Evolutionary conservation across 2,329 filamentous ascomycete species (phyloP).

Genomic region (Cordyceps fumosorosea): DNA sequence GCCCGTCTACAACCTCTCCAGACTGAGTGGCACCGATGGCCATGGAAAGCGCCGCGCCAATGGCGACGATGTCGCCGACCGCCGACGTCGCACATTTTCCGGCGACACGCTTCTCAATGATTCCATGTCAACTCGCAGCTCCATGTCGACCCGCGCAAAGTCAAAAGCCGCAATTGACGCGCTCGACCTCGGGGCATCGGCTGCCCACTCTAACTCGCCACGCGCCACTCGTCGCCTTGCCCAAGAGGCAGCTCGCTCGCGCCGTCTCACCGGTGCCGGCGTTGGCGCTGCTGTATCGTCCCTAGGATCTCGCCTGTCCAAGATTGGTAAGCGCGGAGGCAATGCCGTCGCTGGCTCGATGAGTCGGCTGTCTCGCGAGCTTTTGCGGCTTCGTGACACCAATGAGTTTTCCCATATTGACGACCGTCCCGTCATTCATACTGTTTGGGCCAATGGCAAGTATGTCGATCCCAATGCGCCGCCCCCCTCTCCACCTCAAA

Average conservation of each 20-base stretch:
- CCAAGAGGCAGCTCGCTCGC: constrained; percentile 24
- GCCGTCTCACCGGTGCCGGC: constrained; percentile 28
- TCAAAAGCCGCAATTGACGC: constrained; percentile 37
- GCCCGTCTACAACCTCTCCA: constrained; percentile 60
- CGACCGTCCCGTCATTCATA: constrained; percentile 48
- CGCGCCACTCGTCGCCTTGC: constrained; percentile 26
- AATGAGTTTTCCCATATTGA: constrained; percentile 57
- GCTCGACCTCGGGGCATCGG: constrained; percentile 38
- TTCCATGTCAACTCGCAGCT: constrained; percentile 17
- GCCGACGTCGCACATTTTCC: constrained; percentile 40
- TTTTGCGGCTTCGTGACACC: constrained; percentile 54
- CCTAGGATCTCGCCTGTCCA: constrained; percentile 41
- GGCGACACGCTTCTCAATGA: constrained; percentile 30
- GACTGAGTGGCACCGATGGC: constrained; percentile 54
- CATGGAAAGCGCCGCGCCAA: constrained; percentile 52
- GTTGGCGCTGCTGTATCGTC: constrained; percentile 37
- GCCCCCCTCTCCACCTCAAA: constrained; percentile 31
- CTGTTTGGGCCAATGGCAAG: constrained; percentile 61
- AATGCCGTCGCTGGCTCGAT: constrained; percentile 45
- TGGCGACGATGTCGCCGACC: constrained; percentile 39
- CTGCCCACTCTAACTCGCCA: constrained; percentile 30
- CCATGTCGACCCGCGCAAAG: constrained; percentile 12
- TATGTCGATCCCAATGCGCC: constrained; percentile 42
- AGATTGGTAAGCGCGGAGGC: constrained; percentile 54
- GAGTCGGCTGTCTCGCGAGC: constrained; percentile 47